A percentile compares a stretch with the other conserved stretches of the same genome.
Conservation (phyloP, 768 basidiomycete species). For the Guyanaporus albipodus region DNA sequence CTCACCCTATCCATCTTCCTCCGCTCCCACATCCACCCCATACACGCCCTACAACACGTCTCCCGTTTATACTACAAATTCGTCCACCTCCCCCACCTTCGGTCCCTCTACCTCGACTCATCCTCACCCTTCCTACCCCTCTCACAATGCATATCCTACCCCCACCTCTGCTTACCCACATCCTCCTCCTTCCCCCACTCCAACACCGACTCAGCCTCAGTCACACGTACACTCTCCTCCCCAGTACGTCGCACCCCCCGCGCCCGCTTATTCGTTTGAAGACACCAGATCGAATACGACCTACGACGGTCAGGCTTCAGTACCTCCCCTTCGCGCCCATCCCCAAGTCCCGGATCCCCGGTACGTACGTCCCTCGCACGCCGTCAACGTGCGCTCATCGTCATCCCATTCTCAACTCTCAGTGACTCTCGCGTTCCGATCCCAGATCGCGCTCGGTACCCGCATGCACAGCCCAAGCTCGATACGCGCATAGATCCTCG, state of each 20-base stretch:
- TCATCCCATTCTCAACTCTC: constrained; percentile 11
- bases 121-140: constrained; percentile 10
- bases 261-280: constrained; percentile 20
- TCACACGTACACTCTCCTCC: constrained; percentile 15
- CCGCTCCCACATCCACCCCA: constrained; percentile 13
- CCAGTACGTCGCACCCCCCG: constrained; percentile 22
- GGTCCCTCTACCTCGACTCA: constrained; percentile 17
- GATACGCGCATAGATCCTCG: constrained; percentile 26
- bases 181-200: constrained; percentile 29
- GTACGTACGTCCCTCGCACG: constrained; percentile 12
- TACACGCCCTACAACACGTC: constrained; percentile 23
- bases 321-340: constrained; percentile 18
- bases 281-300: constrained; percentile 15
- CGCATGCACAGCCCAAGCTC: constrained; percentile 16
- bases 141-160: constrained; percentile 20
- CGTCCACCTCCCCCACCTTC: constrained; percentile 26
- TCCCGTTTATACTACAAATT: constrained; percentile 14
- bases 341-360: constrained; percentile 19
- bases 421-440: constrained; percentile 23
- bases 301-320: constrained; percentile 16
- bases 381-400: neutral
- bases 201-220: constrained; percentile 27
- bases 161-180: constrained; percentile 28
- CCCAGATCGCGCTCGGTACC: constrained; percentile 21
- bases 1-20: constrained; percentile 14